These are phyloP conservation scores for Spergularia azorica DNA, from an alignment of 179 eudicot species.

Conservation along the genomic window DNA sequence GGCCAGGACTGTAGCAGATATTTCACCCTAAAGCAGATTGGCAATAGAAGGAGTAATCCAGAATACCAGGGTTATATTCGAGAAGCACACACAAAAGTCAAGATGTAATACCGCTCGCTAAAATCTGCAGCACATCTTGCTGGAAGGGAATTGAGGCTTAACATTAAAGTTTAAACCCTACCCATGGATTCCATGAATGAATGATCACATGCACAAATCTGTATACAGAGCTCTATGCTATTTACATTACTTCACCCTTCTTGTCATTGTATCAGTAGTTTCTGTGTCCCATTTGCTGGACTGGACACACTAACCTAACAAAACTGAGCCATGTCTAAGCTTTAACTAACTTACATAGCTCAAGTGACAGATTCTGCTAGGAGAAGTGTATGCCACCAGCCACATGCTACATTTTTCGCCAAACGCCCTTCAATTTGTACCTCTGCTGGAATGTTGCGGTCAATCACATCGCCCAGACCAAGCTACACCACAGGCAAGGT, in stretches of 20 bases:
- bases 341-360: not conserved
- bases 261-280: not conserved
- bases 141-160: slow-evolving; percentile 10
- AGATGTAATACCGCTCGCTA: slow-evolving; percentile 2
- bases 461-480: slow-evolving; percentile 91
- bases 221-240: slow-evolving; percentile 18
- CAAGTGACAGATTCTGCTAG: slow-evolving; percentile 73
- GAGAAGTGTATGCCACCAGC: slow-evolving; percentile 99
- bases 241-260: slow-evolving; percentile 27
- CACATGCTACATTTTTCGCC: slow-evolving; percentile 78
- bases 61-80: too few species aligned
- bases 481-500: slow-evolving; percentile 46
- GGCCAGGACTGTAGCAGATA: too few species aligned
- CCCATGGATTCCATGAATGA: slow-evolving; percentile 5
- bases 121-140: not conserved
- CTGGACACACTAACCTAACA: slow-evolving; percentile 56
- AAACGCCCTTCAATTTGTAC: slow-evolving; percentile 61
- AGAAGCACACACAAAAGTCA: not conserved
- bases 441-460: slow-evolving; percentile 83
- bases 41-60: too few species aligned
- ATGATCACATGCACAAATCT: slow-evolving; percentile 11
- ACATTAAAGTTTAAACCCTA: slow-evolving; percentile 1
- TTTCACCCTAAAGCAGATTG: too few species aligned
- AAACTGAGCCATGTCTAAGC: slow-evolving; percentile 38
- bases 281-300: not conserved